Percentiles rank a stretch among this genome's conserved stretches.
Conservation (phyloP, 352 stramenopile species). For the Globisporangium echinulatum region DNA sequence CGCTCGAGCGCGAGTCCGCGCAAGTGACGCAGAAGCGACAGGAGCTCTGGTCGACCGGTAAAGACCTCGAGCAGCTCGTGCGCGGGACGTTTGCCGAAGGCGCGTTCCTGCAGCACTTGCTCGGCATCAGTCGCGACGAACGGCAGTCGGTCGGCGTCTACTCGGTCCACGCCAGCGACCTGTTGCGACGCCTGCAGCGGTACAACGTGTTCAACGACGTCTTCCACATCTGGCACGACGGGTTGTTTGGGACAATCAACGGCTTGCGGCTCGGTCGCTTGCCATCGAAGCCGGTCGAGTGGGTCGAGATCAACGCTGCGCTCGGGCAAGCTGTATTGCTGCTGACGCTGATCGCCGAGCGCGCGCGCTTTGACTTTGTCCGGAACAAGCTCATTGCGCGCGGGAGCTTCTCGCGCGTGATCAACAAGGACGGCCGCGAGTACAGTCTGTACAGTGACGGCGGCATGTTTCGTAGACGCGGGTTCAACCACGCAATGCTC, state of each 20-base stretch:
- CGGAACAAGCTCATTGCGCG: conserved; percentile 75
- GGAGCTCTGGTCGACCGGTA: conserved; percentile 69
- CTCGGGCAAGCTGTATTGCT: conserved; percentile 81
- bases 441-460: conserved; percentile 77
- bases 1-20: conserved; percentile 49
- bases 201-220: conserved; percentile 89
- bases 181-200: conserved; percentile 69
- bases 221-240: conserved; percentile 90
- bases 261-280: conserved; percentile 78
- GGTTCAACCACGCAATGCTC: conserved; percentile 90
- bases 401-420: conserved; percentile 81
- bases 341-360: conserved; percentile 75
- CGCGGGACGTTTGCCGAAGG: conserved; percentile 67
- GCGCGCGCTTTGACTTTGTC: conserved; percentile 81
- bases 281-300: conserved; percentile 79
- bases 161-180: conserved; percentile 71
- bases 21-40: conserved; percentile 49
- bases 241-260: conserved; percentile 87
- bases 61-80: conserved; percentile 63
- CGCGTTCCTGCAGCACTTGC: conserved; percentile 70
- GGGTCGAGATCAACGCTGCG: conserved; percentile 87
- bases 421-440: conserved; percentile 81
- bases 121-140: conserved; percentile 67
- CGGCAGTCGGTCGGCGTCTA: conserved; percentile 71
- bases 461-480: conserved; percentile 82